phyloP scores from a whole-genome alignment of 2,329 filamentous ascomycete genomes.

The Cladophialophora bantiana region DNA sequence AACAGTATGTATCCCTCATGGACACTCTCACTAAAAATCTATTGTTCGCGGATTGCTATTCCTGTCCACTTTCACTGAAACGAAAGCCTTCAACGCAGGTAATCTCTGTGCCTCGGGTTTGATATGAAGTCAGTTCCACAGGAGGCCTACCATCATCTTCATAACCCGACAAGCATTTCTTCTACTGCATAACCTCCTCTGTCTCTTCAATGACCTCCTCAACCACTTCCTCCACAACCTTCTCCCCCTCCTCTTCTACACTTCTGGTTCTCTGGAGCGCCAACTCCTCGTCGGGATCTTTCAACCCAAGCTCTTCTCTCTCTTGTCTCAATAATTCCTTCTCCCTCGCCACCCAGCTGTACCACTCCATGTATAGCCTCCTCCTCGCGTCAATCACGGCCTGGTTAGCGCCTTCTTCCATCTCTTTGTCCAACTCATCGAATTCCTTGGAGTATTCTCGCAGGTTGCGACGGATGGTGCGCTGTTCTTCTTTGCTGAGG shows the following conservation, averaged over 20 bases:
- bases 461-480: constrained; percentile 96
- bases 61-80: not conserved
- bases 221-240: constrained; percentile 86
- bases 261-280: constrained; percentile 60
- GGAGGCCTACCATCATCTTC: not conserved
- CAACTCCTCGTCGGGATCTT: constrained; percentile 66
- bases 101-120: not conserved
- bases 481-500: constrained; percentile 95
- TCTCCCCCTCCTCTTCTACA: constrained; percentile 59
- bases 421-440: constrained; percentile 92
- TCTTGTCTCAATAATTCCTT: constrained; percentile 77
- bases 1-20: not conserved
- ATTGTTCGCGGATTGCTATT: not conserved
- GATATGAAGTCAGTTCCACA: not conserved
- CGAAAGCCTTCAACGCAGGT: not conserved
- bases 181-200: constrained; percentile 71
- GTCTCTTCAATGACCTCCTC: constrained; percentile 83
- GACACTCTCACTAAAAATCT: not conserved
- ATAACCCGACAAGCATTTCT: not conserved
- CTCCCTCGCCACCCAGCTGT: constrained; percentile 78
- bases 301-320: constrained; percentile 70
- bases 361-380: constrained; percentile 84
- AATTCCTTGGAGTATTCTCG: constrained; percentile 95
- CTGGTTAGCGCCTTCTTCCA: constrained; percentile 90
- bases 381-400: constrained; percentile 90